Conservation (phyloP, 2,329 filamentous ascomycete genomes). For the Ophiostoma sp. region DNA sequence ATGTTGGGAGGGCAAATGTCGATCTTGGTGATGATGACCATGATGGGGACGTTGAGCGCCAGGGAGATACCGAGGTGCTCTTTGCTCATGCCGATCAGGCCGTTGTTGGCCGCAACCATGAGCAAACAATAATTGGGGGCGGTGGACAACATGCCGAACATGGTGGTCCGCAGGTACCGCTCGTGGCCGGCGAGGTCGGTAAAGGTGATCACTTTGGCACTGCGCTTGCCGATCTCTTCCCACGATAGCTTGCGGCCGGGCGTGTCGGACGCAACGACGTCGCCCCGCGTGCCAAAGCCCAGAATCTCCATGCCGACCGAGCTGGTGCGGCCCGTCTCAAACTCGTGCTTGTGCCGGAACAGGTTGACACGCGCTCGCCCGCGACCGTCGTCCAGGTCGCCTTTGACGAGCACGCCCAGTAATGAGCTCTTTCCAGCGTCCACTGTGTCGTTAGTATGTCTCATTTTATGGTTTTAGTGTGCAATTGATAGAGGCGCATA, state of each 20-base stretch:
- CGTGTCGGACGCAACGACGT: constrained; percentile 73
- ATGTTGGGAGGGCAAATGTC: constrained; percentile 97
- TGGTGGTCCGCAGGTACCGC: constrained; percentile 88
- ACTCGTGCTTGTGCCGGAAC: constrained; percentile 96
- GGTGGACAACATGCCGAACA: constrained; percentile 89
- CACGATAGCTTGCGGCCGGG: constrained; percentile 78
- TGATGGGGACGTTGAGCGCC: constrained; percentile 91
- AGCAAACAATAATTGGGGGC: constrained; percentile 96
- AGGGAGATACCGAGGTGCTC: constrained; percentile 94
- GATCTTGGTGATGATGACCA: constrained; percentile 97
- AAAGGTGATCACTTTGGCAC: constrained; percentile 94
- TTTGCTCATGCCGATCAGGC: constrained; percentile 95
- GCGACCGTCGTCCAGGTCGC: constrained; percentile 87
- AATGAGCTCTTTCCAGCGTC: constrained; percentile 97
- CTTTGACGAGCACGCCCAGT: constrained; percentile 92
- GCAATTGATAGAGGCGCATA: not conserved
- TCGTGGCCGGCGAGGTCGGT: constrained; percentile 95
- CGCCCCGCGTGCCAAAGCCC: constrained; percentile 85
- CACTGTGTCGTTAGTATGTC: constrained; percentile 40
- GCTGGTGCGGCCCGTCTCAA: constrained; percentile 90
- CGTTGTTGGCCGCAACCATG: constrained; percentile 98
- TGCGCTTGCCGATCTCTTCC: constrained; percentile 95
- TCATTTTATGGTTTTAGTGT: no score
- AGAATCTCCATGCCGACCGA: constrained; percentile 99
- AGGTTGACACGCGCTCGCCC: constrained; percentile 92